These are phyloP conservation scores for Saccharum officinarum DNA, from an alignment of 176 grass and related monocot genomes.

Conservation along the genomic window DNA sequence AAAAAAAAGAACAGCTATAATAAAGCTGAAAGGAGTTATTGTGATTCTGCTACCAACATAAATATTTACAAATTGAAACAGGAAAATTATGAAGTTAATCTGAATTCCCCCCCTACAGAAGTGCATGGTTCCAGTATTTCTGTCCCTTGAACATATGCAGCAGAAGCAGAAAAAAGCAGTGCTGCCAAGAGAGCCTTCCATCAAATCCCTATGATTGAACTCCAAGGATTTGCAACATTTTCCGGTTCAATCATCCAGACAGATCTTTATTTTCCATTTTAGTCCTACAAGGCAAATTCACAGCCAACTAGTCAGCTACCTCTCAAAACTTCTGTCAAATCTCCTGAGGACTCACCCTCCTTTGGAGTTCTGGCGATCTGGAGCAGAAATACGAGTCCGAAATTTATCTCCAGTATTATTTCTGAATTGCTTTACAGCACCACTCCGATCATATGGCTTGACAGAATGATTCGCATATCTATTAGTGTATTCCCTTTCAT, in stretches of 20 bases:
- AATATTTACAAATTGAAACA: conserved; percentile 66
- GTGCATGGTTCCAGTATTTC: conserved; percentile 35
- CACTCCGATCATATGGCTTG: conserved; percentile 56
- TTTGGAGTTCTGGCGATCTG: conserved; percentile 51
- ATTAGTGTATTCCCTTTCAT: conserved; percentile 47
- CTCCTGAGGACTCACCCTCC: conserved; percentile 52
- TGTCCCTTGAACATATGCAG: conserved; percentile 32
- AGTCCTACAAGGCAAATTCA: conserved; percentile 39
- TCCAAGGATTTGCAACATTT: conserved; percentile 23
- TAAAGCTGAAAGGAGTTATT: conserved; percentile 42
- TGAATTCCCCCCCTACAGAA: conserved; percentile 31
- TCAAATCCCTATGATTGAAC: conserved; percentile 27
- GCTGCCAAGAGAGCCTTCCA: conserved; percentile 41
- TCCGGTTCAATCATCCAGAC: conserved; percentile 26
- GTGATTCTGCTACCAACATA: conserved; percentile 55
- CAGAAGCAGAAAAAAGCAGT: conserved; percentile 16
- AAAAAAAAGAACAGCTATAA: conserved; percentile 40
- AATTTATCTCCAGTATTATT: conserved; percentile 57
- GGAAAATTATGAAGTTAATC: conserved; percentile 56
- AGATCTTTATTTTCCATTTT: conserved; percentile 45
- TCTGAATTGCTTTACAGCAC: conserved; percentile 40
- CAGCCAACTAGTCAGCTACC: conserved; percentile 40
- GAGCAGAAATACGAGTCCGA: conserved; percentile 41
- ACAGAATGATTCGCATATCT: conserved; percentile 49
- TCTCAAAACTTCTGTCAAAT: conserved; percentile 50